Evolutionary conservation across 2,329 filamentous ascomycete species (phyloP).

Genomic region (Ophiocordyceps camponoti-saundersi): DNA sequence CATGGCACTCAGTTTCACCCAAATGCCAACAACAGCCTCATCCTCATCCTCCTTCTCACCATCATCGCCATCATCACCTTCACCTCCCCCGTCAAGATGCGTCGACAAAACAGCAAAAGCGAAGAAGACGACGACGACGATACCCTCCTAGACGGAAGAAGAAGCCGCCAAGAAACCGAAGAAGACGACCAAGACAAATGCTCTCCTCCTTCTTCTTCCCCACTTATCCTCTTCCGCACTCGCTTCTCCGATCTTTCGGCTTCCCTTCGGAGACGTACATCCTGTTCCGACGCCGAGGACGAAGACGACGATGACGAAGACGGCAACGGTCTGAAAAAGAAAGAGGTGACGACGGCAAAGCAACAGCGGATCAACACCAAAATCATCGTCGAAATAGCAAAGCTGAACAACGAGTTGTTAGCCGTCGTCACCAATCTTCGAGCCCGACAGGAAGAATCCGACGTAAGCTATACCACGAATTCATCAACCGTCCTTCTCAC

Average conservation of each 20-base stretch:
- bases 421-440: conserved; percentile 31
- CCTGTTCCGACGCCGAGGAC: conserved; percentile 9
- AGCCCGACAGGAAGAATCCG: conserved; percentile 40
- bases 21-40: too few relatives aligned
- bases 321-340: conserved; percentile 5
- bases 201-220: conserved; percentile 17
- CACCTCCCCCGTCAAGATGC: too few relatives aligned
- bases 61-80: too few relatives aligned
- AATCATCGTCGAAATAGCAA: conserved; percentile 17
- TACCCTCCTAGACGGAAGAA: conserved; percentile 11
- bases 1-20: too few relatives aligned
- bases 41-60: conserved; percentile 1
- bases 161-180: too few relatives aligned
- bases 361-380: conserved; percentile 16
- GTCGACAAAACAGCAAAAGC: too few relatives aligned
- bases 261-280: conserved; percentile 13
- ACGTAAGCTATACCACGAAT: conserved; percentile 28
- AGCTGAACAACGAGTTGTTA: conserved; percentile 32
- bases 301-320: conserved; percentile 5
- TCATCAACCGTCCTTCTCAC: neutral
- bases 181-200: conserved; percentile 20
- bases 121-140: conserved; percentile 17
- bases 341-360: conserved; percentile 13
- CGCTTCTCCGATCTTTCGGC: conserved; percentile 22
- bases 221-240: conserved; percentile 18